phyloP scores from a whole-genome alignment of 2,329 filamentous ascomycete species.

The Nannizziopsis arthrosporioides region DNA sequence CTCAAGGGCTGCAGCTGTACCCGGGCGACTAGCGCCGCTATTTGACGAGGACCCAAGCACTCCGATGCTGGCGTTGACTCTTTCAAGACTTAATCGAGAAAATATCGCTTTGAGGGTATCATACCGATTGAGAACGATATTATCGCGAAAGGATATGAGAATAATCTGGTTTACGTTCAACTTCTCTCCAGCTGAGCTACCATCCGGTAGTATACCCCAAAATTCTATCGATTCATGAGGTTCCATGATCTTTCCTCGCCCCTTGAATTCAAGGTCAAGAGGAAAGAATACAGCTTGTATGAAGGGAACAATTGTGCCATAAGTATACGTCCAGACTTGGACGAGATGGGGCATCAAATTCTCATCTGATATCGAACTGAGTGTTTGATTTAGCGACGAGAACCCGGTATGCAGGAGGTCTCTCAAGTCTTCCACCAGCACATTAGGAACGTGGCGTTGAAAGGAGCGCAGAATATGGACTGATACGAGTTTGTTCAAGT shows the following conservation, averaged over 20 bases:
- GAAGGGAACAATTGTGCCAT: constrained; percentile 80
- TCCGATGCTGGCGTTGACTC: constrained; percentile 45
- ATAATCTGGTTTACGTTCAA: constrained; percentile 84
- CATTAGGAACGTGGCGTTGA: constrained; percentile 46
- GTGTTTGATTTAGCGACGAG: constrained; percentile 67
- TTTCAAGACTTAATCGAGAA: constrained; percentile 77
- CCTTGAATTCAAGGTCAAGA: constrained; percentile 84
- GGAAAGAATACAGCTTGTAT: constrained; percentile 92
- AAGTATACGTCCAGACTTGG: constrained; percentile 88
- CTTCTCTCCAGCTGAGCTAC: constrained; percentile 38
- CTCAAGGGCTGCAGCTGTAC: constrained; percentile 65
- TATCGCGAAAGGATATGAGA: constrained; percentile 76
- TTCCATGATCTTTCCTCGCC: constrained; percentile 66
- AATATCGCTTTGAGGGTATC: constrained; percentile 83
- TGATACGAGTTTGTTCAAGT: constrained; percentile 52
- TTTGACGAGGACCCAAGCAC: constrained; percentile 31
- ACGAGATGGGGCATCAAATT: constrained; percentile 81
- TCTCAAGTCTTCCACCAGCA: constrained; percentile 51
- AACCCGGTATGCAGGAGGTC: constrained; percentile 63
- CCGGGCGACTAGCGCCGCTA: constrained; percentile 43
- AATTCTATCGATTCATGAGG: constrained; percentile 74
- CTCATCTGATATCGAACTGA: constrained; percentile 69
- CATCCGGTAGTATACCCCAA: constrained; percentile 61
- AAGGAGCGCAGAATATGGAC: constrained; percentile 53
- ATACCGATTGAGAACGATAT: constrained; percentile 76